Evolutionary conservation across 345 rosid genomes (phyloP), one percentile per base, ranked within the genome.

Genomic region (Eucalyptus sp.): DNA sequence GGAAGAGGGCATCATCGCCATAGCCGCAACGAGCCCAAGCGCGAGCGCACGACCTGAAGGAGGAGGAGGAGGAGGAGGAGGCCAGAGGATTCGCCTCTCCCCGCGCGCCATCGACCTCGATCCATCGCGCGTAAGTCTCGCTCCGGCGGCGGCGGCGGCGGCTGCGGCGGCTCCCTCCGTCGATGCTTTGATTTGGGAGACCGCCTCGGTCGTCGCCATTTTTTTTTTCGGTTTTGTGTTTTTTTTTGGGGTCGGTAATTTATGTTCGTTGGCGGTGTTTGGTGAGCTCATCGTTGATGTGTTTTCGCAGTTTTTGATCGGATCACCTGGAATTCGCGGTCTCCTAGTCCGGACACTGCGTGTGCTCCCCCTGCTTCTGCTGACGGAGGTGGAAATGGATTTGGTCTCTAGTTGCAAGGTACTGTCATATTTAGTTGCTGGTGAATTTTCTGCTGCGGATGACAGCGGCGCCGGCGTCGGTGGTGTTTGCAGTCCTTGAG

Each of bases 391-490:
- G 90, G 91, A 91, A 87, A 97, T 97, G 99, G 99, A 97, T 94
- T 94, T 95, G 94, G 96, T 92, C 37, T 89, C 92, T 88, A 91
- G 91, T 89, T 97, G 99, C 94, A 95, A 95, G 99, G 98, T 97
- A 95, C 79, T 87, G 41, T 66, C 37, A 6, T 86, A 10, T 86
- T 20, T 86, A 24, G n/a, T 18, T 81, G 44, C 76, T 1, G 11
- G 22, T 49, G 13, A 25, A 11, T 20, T 48, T 81, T 86, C 15
- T 33, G 44, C 50, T 50, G 15, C 6, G 0, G 9, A 20, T 33
- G 37, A 10, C 4, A 2, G 56, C 9, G 10, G 86, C 80, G 56
- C 1, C 52, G 9, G 22, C 20, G 24, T 18, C 16, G 62, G 11
- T 56, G 29, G 62, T 22, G 6, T 33, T 33, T 10, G 20, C 44